phyloP scores from a whole-genome alignment of 2,329 filamentous ascomycete species.

The Penicillium fuscoglaucum region DNA sequence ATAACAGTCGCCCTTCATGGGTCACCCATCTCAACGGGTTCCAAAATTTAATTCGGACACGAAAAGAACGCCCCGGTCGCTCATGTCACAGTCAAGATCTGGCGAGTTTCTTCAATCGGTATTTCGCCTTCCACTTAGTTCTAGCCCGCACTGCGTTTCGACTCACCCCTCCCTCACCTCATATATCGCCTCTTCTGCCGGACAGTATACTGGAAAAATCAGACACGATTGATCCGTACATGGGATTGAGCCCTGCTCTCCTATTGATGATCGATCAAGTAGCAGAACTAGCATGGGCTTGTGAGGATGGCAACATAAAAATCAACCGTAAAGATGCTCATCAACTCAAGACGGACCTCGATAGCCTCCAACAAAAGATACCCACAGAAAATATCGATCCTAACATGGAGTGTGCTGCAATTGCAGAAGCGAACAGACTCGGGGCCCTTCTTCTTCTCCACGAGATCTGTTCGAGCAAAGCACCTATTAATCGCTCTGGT shows the following conservation, averaged over 20 bases:
- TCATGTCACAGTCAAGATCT: conserved; percentile 22
- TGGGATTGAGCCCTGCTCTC: conserved; percentile 29
- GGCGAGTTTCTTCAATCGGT: conserved; percentile 27
- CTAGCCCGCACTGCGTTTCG: conserved; percentile 29
- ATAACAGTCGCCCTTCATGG: conserved; percentile 30
- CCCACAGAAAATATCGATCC: conserved; percentile 10
- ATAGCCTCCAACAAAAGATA: conserved; percentile 17
- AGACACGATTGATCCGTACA: conserved; percentile 28
- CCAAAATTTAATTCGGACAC: conserved; percentile 19
- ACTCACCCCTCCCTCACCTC: conserved; percentile 6
- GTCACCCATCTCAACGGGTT: conserved; percentile 30
- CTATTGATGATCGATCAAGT: conserved; percentile 26
- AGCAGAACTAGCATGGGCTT: conserved; percentile 22
- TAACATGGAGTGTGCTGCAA: conserved; percentile 21
- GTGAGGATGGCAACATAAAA: background rate
- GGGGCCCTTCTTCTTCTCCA: conserved; percentile 26
- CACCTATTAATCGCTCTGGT: background rate
- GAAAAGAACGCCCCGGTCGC: conserved; percentile 14
- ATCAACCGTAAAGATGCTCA: background rate
- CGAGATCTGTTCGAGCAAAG: conserved; percentile 16
- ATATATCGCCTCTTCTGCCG: conserved; percentile 7
- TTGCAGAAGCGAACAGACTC: conserved; percentile 27
- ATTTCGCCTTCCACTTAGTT: conserved; percentile 32
- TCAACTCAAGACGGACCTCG: conserved; percentile 6
- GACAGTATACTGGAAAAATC: conserved; percentile 16